Evolutionary conservation across 352 stramenopile genomes (phyloP), one percentile per base, ranked within the genome.

Genomic region (Phytophthora hibernalis): DNA sequence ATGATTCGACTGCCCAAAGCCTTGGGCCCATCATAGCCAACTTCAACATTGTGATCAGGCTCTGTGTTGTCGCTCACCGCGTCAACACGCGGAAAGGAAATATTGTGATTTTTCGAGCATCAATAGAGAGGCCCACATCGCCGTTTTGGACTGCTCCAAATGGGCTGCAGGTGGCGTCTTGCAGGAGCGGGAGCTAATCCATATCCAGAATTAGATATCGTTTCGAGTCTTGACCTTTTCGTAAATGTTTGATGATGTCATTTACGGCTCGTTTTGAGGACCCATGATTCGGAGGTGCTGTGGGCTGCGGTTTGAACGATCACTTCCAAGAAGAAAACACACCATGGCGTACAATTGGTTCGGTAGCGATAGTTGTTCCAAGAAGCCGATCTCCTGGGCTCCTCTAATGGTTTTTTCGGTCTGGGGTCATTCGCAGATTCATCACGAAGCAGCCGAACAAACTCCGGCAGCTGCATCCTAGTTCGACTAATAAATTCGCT

Each of bases 101-200:
- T 5, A 35, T 66, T 56, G 20, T 72, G 64, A 72, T 67, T 1
- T 67, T 40, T 5, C 64, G 12, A 5, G 43, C 64, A 28, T 63
- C 56, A 1, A 50, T 20, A 1, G n/a, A 37, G 1, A 72, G 24
- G 18, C 47, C 16, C 1, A 26, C 24, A 31, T 62, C 57, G 0
- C 43, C 64, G 42, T 67, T 72, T 33, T 54, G 56, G 1, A 63
- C 64, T 1, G 33, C 64, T 5, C 43, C 52, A 12, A 72, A 72
- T 18, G 65, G 44, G 13, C 57, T 72, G 20, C 65, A 72, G 0
- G 38, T 61, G 2, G 68, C 18, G 5, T 37, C 47, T 24, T 55
- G 22, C 1, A 72, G 21, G 0, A 0, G 5, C 1, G 18, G 1
- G 0, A 72, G 16, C 3, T 68, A 13, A 31, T 65, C 40, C 9